A percentile compares a stretch with the other conserved stretches of the same genome.
These are phyloP conservation scores for Theobroma grandiflorum DNA, from an alignment of 441 rosid species.

Conservation along the genomic window DNA sequence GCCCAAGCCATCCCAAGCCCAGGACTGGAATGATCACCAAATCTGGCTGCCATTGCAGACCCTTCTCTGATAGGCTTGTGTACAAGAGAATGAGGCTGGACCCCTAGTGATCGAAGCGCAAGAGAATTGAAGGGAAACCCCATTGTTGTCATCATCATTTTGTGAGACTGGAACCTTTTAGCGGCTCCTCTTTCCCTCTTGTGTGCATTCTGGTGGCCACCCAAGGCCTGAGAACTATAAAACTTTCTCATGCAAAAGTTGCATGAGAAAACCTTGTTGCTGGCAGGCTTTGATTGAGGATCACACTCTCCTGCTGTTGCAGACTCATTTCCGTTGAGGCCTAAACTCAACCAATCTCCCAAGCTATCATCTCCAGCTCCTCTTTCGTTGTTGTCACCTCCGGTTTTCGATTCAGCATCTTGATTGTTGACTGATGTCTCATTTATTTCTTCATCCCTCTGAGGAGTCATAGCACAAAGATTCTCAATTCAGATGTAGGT, in stretches of 20 bases:
- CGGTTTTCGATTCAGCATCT: slow-evolving; percentile 19
- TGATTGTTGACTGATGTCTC: slow-evolving; percentile 26
- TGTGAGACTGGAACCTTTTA: slow-evolving; percentile 47
- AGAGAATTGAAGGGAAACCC: slow-evolving; percentile 35
- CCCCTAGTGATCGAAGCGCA: slow-evolving; percentile 42
- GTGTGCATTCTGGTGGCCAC: slow-evolving; percentile 67
- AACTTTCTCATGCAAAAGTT: slow-evolving; percentile 60
- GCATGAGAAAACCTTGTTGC: slow-evolving; percentile 51
- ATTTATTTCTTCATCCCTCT: slow-evolving; percentile 25
- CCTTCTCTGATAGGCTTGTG: slow-evolving; percentile 44
- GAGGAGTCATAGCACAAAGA: slow-evolving; percentile 37
- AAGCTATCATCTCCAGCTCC: slow-evolving; percentile 29
- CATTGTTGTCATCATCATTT: slow-evolving; percentile 35
- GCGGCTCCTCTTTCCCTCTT: slow-evolving; percentile 59
- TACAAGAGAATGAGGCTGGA: slow-evolving; percentile 52
- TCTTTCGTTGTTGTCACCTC: neutral
- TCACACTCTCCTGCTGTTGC: slow-evolving; percentile 5
- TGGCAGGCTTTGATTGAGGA: slow-evolving; percentile 3
- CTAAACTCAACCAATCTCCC: slow-evolving; percentile 51
- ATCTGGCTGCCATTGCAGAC: slow-evolving; percentile 28
- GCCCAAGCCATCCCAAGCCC: slow-evolving; percentile 36
- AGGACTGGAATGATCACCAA: slow-evolving; percentile 32
- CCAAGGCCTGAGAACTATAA: slow-evolving; percentile 61
- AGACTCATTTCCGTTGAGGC: slow-evolving; percentile 29
- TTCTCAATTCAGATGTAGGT: neutral